phyloP scores from a whole-genome alignment of 2,329 filamentous ascomycete species.

The Pseudogymnoascus sp. region DNA sequence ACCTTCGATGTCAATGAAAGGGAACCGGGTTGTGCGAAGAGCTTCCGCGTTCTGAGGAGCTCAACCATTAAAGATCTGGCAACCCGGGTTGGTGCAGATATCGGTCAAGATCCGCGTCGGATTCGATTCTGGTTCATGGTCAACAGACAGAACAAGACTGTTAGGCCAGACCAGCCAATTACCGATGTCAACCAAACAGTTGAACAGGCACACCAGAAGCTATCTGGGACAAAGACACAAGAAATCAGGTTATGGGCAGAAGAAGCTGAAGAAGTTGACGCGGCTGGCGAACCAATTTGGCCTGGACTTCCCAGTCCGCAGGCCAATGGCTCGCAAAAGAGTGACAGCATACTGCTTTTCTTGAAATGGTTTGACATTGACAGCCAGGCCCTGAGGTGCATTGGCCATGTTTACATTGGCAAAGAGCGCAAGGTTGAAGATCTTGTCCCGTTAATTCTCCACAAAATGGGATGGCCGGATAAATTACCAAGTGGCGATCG shows the following conservation, averaged over 20 bases:
- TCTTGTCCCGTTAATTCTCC: slow-evolving; percentile 67
- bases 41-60: slow-evolving; percentile 67
- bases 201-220: slow-evolving; percentile 66
- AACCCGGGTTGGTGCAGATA: slow-evolving; percentile 62
- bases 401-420: slow-evolving; percentile 79
- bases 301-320: slow-evolving; percentile 54
- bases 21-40: slow-evolving; percentile 63
- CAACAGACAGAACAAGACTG: slow-evolving; percentile 95
- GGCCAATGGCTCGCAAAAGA: slow-evolving; percentile 50
- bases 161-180: slow-evolving; percentile 82
- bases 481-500: slow-evolving; percentile 59
- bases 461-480: slow-evolving; percentile 79
- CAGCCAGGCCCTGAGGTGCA: slow-evolving; percentile 65
- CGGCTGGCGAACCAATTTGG: slow-evolving; percentile 67
- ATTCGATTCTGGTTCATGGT: slow-evolving; percentile 95
- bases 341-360: slow-evolving; percentile 72
- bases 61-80: slow-evolving; percentile 72
- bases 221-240: slow-evolving; percentile 58
- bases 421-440: slow-evolving; percentile 86
- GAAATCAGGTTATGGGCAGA: slow-evolving; percentile 83
- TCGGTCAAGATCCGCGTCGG: slow-evolving; percentile 59
- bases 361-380: slow-evolving; percentile 86
- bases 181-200: slow-evolving; percentile 69
- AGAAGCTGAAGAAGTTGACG: slow-evolving; percentile 57
- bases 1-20: slow-evolving; percentile 53